Evolutionary conservation across 352 stramenopile genomes (phyloP).

Genomic region (Phytophthora chlamydospora): DNA sequence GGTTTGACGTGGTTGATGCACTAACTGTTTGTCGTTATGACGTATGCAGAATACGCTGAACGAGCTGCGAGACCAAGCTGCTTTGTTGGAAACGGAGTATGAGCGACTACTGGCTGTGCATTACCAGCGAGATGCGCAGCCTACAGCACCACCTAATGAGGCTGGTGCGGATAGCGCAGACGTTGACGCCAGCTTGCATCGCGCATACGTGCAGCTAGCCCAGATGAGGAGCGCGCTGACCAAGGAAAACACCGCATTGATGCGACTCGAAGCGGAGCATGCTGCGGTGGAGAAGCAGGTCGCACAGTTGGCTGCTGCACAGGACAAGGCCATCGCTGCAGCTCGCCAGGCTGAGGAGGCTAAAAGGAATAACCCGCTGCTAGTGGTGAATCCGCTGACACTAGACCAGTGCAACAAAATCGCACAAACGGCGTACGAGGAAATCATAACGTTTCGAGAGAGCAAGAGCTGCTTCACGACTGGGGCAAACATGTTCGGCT

Average conservation of each 20-base stretch:
- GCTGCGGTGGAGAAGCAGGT: conserved; percentile 55
- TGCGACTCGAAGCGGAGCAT: conserved; percentile 48
- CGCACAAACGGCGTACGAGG: conserved; percentile 37
- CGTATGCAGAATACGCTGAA: conserved; percentile 53
- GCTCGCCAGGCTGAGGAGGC: conserved; percentile 37
- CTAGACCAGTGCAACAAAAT: conserved; percentile 44
- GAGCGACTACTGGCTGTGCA: conserved; percentile 40
- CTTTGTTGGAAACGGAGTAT: conserved; percentile 49
- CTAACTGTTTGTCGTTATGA: conserved; percentile 8
- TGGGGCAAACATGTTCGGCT: conserved; percentile 58
- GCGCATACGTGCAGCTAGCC: conserved; percentile 51
- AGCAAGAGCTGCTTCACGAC: conserved; percentile 48
- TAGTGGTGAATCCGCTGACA: conserved; percentile 43
- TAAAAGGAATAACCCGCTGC: conserved; percentile 37
- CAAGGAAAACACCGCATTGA: conserved; percentile 58
- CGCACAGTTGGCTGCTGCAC: conserved; percentile 35
- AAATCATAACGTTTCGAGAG: conserved; percentile 50
- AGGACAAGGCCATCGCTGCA: conserved; percentile 41
- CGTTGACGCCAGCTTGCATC: conserved; percentile 13
- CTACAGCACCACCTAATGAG: conserved; percentile 7
- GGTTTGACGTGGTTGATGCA: background rate
- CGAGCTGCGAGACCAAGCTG: conserved; percentile 50
- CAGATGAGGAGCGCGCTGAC: conserved; percentile 49
- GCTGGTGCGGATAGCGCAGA: background rate
- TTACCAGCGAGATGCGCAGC: conserved; percentile 35